Evolutionary conservation across 495 filamentous ascomycete species (phyloP), one percentile per base, ranked within the genome.

Genomic region (Aspergillus sclerotiicarbonarius): DNA sequence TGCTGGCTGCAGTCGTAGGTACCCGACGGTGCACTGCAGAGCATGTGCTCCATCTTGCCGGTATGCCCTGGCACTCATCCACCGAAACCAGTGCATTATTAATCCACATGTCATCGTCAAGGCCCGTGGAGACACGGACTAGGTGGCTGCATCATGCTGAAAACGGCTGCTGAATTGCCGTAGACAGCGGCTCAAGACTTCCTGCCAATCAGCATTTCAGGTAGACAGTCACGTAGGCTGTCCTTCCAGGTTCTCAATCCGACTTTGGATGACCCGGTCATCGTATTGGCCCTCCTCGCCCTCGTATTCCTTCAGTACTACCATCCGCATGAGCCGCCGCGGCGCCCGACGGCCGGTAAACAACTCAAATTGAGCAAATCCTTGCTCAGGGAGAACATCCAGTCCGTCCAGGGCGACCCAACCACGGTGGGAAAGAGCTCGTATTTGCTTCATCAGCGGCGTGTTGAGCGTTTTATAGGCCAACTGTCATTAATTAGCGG

Each of bases 371-470:
- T 90, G 88, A 41, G 88, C 88, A 66, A 88, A 90, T 0, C 86
- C 90, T 76, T 91, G 89, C 70, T 92, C 89, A 0, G 85, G 83
- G 2, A 93, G 78, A 6, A 92, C 82, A 58, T 91, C 90, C 6
- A 92, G 75, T 6, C 89, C 89, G 57, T 92, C 88, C 44, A 92
- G 78, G 5, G 87, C 84, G 2, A 88, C 83, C 88, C 88, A 93
- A 0, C 83, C 83, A 5, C 76, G 73, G 25, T 83, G 80, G 0
- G 84, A 82, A 13, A 88, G 67, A 12, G 65, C 65, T 7, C 78
- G 70, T 10, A 86, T 81, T 62, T 92, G 89, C 32, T 79, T 73
- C 31, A 91, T 82, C 0, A 93, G 73, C 0, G 89, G 87, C 0
- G 89, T 91, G 53, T 85, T 77, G 6, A 87, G 75, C 5, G 87